Evolutionary conservation across 345 rosid genomes (phyloP).

Genomic region (Trapa bicornis): DNA sequence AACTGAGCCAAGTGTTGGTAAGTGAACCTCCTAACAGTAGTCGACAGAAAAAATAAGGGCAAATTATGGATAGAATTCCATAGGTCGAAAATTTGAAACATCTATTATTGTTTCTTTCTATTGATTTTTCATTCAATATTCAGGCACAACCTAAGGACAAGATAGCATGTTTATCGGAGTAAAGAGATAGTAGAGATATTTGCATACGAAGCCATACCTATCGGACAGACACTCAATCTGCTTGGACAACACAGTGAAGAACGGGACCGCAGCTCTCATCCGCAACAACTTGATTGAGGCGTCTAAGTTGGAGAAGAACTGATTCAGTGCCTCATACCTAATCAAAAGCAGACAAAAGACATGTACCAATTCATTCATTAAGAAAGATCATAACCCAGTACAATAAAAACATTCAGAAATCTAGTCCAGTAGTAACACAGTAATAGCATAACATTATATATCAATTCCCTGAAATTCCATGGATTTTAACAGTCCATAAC

Average conservation of each 20-base stretch:
- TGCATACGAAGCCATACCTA: constrained; percentile 27
- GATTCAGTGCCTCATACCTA: constrained; percentile 48
- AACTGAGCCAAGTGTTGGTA: constrained; percentile 54
- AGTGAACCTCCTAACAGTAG: constrained; percentile 58
- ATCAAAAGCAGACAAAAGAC: not conserved
- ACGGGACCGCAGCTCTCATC: constrained; percentile 43
- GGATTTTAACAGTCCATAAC: too few species aligned
- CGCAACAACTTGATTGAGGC: constrained; percentile 37
- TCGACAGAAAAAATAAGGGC: not conserved
- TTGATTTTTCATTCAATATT: not conserved
- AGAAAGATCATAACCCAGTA: too few species aligned
- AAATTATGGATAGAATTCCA: not conserved
- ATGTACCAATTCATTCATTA: too few species aligned
- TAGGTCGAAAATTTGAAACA: not conserved
- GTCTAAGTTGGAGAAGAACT: constrained; percentile 59
- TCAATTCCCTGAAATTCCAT: too few species aligned
- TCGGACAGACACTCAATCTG: constrained; percentile 56
- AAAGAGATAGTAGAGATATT: not conserved
- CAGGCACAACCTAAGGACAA: not conserved
- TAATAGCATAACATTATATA: too few species aligned
- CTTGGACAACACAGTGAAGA: constrained; percentile 37
- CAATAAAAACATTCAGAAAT: too few species aligned
- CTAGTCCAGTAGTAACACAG: too few species aligned
- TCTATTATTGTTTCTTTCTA: not conserved
- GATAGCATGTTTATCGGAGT: not conserved